phyloP scores from a whole-genome alignment of 306 rosid species.

The Cicer bijugum region DNA sequence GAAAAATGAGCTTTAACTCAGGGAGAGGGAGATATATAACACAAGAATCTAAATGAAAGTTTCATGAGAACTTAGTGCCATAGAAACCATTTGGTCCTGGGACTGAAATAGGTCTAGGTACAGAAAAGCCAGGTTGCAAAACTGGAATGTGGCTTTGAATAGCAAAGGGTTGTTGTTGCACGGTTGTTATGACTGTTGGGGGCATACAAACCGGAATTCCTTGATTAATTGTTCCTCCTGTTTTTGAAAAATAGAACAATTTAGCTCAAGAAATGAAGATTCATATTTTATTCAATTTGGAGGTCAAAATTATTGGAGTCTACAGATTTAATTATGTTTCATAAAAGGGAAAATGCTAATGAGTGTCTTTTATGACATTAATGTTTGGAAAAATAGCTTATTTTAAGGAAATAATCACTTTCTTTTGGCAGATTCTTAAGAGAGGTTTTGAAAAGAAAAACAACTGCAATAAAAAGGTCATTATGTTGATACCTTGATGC shows the following conservation, averaged over 20 bases:
- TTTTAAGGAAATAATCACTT: conserved; percentile 6
- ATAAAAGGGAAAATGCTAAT: background rate
- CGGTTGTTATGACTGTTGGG: conserved; percentile 55
- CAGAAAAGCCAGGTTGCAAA: conserved; percentile 64
- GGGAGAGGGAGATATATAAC: conserved; percentile 25
- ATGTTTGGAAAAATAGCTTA: conserved; percentile 15
- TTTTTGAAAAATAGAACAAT: conserved; percentile 37
- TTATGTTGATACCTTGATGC: conserved; percentile 67
- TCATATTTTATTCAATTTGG: conserved; percentile 9
- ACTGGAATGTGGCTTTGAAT: conserved; percentile 64
- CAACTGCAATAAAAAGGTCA: conserved; percentile 21
- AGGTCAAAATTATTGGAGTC: conserved; percentile 18
- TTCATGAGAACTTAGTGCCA: conserved; percentile 54
- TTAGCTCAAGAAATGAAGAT: conserved; percentile 10
- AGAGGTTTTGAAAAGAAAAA: background rate
- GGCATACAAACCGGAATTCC: conserved; percentile 67
- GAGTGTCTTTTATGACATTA: conserved; percentile 2
- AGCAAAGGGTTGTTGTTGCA: conserved; percentile 68
- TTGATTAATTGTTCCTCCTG: conserved; percentile 66
- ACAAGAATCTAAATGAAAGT: conserved; percentile 27
- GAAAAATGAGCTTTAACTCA: conserved; percentile 10
- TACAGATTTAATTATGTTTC: conserved; percentile 9
- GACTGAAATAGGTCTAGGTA: conserved; percentile 55
- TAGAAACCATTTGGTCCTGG: conserved; percentile 64
- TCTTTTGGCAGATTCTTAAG: background rate